Percentiles rank a stretch among this genome's conserved stretches.
phyloP scores from a whole-genome alignment of 805 yeast species.

The Saccharomycopsis malanga region DNA sequence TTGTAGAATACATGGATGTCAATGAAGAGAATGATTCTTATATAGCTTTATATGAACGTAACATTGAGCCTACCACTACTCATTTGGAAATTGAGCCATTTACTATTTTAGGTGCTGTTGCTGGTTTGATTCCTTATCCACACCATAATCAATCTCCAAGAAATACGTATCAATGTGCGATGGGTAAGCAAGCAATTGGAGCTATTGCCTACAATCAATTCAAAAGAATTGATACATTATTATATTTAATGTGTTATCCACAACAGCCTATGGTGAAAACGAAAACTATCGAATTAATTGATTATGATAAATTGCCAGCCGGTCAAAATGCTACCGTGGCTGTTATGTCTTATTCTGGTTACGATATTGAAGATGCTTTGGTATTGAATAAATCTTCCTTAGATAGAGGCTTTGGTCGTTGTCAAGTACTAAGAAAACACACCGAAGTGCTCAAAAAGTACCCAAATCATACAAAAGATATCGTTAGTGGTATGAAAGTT shows the following conservation, averaged over 20 bases:
- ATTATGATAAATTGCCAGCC: constrained; percentile 94
- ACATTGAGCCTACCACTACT: constrained; percentile 48
- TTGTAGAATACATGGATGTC: constrained; percentile 93
- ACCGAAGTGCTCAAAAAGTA: constrained; percentile 86
- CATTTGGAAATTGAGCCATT: constrained; percentile 96
- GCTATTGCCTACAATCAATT: constrained; percentile 97
- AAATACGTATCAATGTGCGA: constrained; percentile 89
- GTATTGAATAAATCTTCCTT: constrained; percentile 89
- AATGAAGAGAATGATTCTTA: constrained; percentile 94
- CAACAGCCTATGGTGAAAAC: constrained; percentile 99
- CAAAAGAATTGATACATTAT: constrained; percentile 86
- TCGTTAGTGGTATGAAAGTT: constrained; percentile 84
- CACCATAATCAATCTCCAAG: constrained; percentile 91
- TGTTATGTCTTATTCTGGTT: constrained; percentile 98
- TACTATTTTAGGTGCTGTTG: constrained; percentile 87
- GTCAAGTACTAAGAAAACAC: constrained; percentile 90
- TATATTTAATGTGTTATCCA: constrained; percentile 96
- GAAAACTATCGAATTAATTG: constrained; percentile 89
- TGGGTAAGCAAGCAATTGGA: constrained; percentile 99
- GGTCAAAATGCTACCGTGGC: constrained; percentile 99
- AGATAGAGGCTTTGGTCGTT: constrained; percentile 96
- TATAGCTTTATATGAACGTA: constrained; percentile 81
- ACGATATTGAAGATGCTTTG: constrained; percentile 98
- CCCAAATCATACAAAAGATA: constrained; percentile 89
- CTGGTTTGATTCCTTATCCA: constrained; percentile 87